phyloP scores from a whole-genome alignment of 2,329 filamentous ascomycete species.

The Neobulgaria alba region DNA sequence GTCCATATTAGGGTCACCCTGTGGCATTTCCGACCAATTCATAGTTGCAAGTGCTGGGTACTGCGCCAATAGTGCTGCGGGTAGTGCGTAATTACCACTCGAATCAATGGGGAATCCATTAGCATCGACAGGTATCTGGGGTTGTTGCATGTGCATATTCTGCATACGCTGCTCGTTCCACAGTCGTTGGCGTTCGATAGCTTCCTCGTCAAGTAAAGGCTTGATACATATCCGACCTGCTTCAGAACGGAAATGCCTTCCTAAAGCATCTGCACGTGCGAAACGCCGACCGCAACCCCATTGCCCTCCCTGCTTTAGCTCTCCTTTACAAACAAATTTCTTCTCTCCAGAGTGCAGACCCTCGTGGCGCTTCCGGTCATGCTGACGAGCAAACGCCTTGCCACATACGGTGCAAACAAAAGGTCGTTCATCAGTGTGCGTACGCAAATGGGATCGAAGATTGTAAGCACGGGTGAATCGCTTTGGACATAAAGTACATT shows the following conservation, averaged over 20 bases:
- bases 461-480: conserved; percentile 96
- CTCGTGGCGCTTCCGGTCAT: conserved; percentile 95
- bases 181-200: conserved; percentile 66
- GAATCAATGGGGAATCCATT: conserved; percentile 50
- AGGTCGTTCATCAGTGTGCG: conserved; percentile 92
- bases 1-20: conserved; percentile 53
- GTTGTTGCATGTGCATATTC: conserved; percentile 50
- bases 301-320: conserved; percentile 69
- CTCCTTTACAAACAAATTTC: conserved; percentile 94
- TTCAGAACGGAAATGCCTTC: conserved; percentile 90
- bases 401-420: conserved; percentile 96
- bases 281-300: conserved; percentile 95
- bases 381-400: conserved; percentile 94
- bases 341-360: conserved; percentile 95
- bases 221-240: conserved; percentile 95
- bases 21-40: conserved; percentile 72
- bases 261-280: conserved; percentile 88
- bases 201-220: conserved; percentile 91
- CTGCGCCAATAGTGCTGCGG: conserved; percentile 79
- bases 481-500: conserved; percentile 89
- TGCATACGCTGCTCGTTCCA: conserved; percentile 67
- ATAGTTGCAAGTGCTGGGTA: conserved; percentile 89
- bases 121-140: conserved; percentile 52
- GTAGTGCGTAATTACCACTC: conserved; percentile 58
- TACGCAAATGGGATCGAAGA: conserved; percentile 85